These are phyloP conservation scores for Aspergillus felis DNA, from an alignment of 2,329 filamentous ascomycete genomes.

Conservation along the genomic window DNA sequence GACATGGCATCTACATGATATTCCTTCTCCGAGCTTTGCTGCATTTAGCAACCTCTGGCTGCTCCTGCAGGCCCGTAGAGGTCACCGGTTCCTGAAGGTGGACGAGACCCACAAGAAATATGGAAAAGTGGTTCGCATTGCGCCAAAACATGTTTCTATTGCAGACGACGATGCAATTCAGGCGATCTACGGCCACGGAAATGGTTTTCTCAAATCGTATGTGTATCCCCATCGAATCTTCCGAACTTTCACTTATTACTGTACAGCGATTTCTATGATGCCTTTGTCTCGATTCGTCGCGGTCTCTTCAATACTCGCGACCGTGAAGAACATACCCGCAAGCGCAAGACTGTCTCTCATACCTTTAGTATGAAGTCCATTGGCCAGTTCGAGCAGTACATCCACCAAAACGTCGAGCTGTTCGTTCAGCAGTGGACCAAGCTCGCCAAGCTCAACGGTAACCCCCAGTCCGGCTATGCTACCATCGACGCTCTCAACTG, in stretches of 20 bases:
- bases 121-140: slow-evolving; percentile 76
- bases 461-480: slow-evolving; percentile 53
- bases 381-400: slow-evolving; percentile 82
- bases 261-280: slow-evolving; percentile 77
- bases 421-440: slow-evolving; percentile 71
- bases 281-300: slow-evolving; percentile 80
- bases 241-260: neutral
- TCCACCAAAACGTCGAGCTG: slow-evolving; percentile 70
- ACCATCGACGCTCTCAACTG: slow-evolving; percentile 71
- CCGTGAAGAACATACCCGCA: slow-evolving; percentile 76
- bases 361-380: slow-evolving; percentile 82
- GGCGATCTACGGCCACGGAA: slow-evolving; percentile 73
- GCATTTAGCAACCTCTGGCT: slow-evolving; percentile 79
- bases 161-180: slow-evolving; percentile 75
- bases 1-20: slow-evolving; percentile 49
- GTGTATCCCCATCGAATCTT: slow-evolving; percentile 19
- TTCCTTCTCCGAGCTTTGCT: slow-evolving; percentile 53
- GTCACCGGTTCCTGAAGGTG: slow-evolving; percentile 62
- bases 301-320: slow-evolving; percentile 88
- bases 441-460: slow-evolving; percentile 49
- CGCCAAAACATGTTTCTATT: slow-evolving; percentile 78
- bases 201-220: slow-evolving; percentile 68
- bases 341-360: slow-evolving; percentile 83
- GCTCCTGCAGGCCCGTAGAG: slow-evolving; percentile 61
- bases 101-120: slow-evolving; percentile 69